Base-by-base conservation (phyloP, 352 stramenopile species). In the Globisporangium irregulare region DNA sequence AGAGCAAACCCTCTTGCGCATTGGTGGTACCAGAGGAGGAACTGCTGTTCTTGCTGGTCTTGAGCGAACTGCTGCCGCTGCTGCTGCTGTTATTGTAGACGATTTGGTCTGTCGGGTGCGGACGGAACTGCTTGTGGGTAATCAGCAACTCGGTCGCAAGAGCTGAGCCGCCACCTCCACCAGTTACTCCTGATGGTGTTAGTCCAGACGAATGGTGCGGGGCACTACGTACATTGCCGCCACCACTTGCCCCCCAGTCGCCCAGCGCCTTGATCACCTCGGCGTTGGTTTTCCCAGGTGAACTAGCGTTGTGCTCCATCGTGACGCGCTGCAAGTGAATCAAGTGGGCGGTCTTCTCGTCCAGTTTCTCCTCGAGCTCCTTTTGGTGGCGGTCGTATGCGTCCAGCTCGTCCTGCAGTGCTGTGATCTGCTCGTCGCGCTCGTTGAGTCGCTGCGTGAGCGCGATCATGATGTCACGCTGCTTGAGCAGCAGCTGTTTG, bases 381-480 rank as follows among this genome's bases (percentile, higher is more conserved):
- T 96, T 95, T 32, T 98, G 91, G 64, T 98, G 90, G 6, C 87
- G 75, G 50, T 98, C 94, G 67, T 97, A 98, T 29, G 91, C 92
- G 63, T 98, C 95, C 14, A 98, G 70, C 66, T 98, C 95, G 70
- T 98, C 94, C 62, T 98, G 93, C 0, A 98, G 72, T n/a, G 91
- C 91, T 1, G 94, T 93, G 65, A 98, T 98, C 78, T 98, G 94
- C 64, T 98, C 95, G 67, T 98, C 95, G 9, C 95, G 89, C 62
- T 98, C 94, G 64, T 98, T 98, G 18, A 98, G 72, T 0, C 95
- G 78, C 72, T 98, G 95, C 20, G 95, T 98, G 32, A 98, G 78
- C 10, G 94, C 94, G 56, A 98, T 98, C 94, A 98, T 98, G 46
- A 98, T 98, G 71, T 98, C 95, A 3, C 95, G 83, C 72, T 98